Base-by-base conservation (phyloP, 345 rosid genomes). In the Psidium guajava region DNA sequence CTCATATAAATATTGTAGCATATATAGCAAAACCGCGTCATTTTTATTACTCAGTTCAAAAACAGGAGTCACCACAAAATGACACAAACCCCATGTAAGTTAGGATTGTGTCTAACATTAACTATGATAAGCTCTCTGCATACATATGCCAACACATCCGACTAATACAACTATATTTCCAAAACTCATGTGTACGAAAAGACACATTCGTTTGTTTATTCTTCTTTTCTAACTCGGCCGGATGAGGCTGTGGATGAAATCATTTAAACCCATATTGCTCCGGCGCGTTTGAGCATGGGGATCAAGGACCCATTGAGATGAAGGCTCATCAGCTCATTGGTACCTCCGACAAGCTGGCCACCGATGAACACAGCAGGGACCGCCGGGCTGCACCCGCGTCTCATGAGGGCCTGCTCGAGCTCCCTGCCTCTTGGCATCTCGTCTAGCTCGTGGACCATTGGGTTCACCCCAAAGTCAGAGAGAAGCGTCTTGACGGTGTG, bases 251-350 rank as follows among this genome's bases (percentile, higher is more conserved):
- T 16, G 21, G 40, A 51, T 82, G 57, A 81, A 82, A 27, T 25
- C 61, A 27, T 25, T 40, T 28, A 86, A 61, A 86, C 54, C 85
- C 85, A 86, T 47, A 86, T 28, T 32, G 88, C 88, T 44, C 88
- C 88, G 5, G 81, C 88, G 74, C 83, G 57, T 50, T 86, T 83
- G 58, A 86, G 88, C 88, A 86, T 74, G 1, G 88, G 88, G 58
- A 74, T 77, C 28, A 86, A 83, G 57, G 88, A 83, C 36, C 88
- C 28, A 36, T 9, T 83, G 11, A 86, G 85, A 77, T 86, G 88
- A 42, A 86, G 85, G 77, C 58, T 86, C 88, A 86, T 86, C 83
- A 86, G 83, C 85, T 86, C 88, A 52, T 75, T 86, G 58, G 85
- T 83, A 25, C 88, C 88, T 11, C 88, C 88, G 51, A 86, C 88